These are phyloP conservation scores for Ophiocordyceps sinensis DNA, from an alignment of 2,329 filamentous ascomycete species.

Conservation along the genomic window DNA sequence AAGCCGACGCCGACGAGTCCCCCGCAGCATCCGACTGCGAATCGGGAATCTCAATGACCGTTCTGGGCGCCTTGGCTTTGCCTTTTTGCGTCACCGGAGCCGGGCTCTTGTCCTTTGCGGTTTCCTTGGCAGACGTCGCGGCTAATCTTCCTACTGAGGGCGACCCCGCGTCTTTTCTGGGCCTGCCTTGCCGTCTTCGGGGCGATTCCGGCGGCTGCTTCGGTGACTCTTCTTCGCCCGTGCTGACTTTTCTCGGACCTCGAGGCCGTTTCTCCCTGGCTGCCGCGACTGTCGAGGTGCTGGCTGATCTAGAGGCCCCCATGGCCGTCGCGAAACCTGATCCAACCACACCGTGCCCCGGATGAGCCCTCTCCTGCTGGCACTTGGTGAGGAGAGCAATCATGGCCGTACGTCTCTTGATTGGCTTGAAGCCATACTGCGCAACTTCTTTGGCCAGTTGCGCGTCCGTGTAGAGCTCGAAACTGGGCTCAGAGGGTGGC, in stretches of 20 bases:
- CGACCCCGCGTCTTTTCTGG: slow-evolving; percentile 19
- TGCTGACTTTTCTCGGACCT: slow-evolving; percentile 18
- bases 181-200: slow-evolving; percentile 24
- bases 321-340: background rate
- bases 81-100: background rate
- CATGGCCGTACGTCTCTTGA: slow-evolving; percentile 55
- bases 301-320: background rate
- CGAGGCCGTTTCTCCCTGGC: slow-evolving; percentile 13
- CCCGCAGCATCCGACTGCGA: slow-evolving; percentile 27
- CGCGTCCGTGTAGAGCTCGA: slow-evolving; percentile 43
- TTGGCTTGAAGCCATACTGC: slow-evolving; percentile 56
- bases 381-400: slow-evolving; percentile 55
- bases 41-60: slow-evolving; percentile 34
- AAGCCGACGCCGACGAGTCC: slow-evolving; percentile 15
- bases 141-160: slow-evolving; percentile 1
- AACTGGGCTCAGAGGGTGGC: slow-evolving; percentile 33
- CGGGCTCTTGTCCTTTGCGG: background rate
- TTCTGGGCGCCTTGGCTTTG: background rate
- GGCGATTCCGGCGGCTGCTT: slow-evolving; percentile 20
- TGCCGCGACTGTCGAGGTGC: background rate
- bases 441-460: slow-evolving; percentile 48
- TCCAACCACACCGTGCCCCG: background rate
- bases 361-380: slow-evolving; percentile 36
- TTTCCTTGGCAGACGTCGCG: slow-evolving; percentile 3
- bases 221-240: slow-evolving; percentile 9